These are phyloP conservation scores for Chlorella sp. DNA, from an alignment of 139 green algal species.

Conservation along the genomic window DNA sequence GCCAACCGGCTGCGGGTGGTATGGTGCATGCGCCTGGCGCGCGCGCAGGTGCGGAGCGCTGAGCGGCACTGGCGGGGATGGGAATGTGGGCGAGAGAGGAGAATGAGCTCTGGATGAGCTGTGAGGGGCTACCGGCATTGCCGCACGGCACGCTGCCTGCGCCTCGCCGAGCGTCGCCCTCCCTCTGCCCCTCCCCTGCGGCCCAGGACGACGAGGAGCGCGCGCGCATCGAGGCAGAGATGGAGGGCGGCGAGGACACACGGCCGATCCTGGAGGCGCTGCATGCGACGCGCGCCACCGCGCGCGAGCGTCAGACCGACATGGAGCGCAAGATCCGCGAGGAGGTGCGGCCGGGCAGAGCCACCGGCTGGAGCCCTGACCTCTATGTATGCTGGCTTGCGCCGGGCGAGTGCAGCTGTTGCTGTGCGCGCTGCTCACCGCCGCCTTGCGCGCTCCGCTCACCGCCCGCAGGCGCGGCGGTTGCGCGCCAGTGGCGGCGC, in stretches of 20 bases:
- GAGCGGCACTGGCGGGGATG: too few relatives aligned
- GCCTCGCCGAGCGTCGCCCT: too few relatives aligned
- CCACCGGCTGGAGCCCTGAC: too few relatives aligned
- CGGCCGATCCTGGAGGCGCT: constrained; percentile 83
- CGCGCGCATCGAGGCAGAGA: constrained; percentile 54
- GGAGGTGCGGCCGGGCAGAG: constrained; percentile 90
- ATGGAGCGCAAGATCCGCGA: constrained; percentile 90
- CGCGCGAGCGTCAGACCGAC: constrained; percentile 74
- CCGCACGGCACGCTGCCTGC: too few relatives aligned
- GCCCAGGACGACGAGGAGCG: constrained; percentile 73
- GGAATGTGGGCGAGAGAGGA: background rate
- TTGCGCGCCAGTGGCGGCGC: constrained; percentile 40
- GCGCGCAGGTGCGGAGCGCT: constrained; percentile 55
- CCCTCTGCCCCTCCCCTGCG: too few relatives aligned
- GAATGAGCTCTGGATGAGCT: background rate
- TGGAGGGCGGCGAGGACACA: constrained; percentile 52
- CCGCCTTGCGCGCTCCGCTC: too few relatives aligned
- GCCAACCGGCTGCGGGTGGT: constrained; percentile 88
- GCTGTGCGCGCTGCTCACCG: too few relatives aligned
- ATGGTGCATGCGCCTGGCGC: constrained; percentile 93
- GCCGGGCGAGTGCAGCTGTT: too few relatives aligned
- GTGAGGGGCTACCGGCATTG: too few relatives aligned
- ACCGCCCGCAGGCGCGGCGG: too few relatives aligned
- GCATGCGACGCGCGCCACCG: constrained; percentile 74
- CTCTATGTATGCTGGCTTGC: too few relatives aligned